Evolutionary conservation across 2,329 filamentous ascomycete species (phyloP).

Genomic region (Botrytis cinerea): DNA sequence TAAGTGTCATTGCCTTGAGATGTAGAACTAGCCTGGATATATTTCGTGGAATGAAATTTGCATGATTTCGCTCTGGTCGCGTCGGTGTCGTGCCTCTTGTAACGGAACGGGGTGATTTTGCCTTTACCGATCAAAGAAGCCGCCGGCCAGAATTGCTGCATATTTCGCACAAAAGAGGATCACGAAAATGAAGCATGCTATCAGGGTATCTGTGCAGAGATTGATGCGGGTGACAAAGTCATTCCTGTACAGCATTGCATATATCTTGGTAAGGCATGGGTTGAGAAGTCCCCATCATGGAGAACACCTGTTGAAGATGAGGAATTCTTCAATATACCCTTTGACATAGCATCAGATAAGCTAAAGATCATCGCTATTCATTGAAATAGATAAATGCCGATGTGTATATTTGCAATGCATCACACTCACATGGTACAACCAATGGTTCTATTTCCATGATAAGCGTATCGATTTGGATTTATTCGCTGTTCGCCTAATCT

Average conservation of each 20-base stretch:
- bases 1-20: neutral
- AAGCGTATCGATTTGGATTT: no score
- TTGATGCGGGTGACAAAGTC: fast-evolving
- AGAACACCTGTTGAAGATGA: no score
- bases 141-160: no score
- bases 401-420: neutral
- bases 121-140: neutral
- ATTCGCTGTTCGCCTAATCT: neutral
- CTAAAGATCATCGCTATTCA: neutral
- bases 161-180: neutral
- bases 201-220: neutral
- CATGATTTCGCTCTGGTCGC: neutral
- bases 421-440: neutral
- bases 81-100: neutral
- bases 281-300: neutral
- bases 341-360: no score
- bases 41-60: neutral
- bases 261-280: neutral
- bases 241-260: neutral
- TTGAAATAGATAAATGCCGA: neutral
- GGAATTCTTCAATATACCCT: no score
- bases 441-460: neutral
- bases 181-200: no score
- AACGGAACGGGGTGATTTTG: neutral
- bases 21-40: neutral